Conservation (phyloP, 2,329 filamentous ascomycete genomes). For the Colletotrichum orbiculare region DNA sequence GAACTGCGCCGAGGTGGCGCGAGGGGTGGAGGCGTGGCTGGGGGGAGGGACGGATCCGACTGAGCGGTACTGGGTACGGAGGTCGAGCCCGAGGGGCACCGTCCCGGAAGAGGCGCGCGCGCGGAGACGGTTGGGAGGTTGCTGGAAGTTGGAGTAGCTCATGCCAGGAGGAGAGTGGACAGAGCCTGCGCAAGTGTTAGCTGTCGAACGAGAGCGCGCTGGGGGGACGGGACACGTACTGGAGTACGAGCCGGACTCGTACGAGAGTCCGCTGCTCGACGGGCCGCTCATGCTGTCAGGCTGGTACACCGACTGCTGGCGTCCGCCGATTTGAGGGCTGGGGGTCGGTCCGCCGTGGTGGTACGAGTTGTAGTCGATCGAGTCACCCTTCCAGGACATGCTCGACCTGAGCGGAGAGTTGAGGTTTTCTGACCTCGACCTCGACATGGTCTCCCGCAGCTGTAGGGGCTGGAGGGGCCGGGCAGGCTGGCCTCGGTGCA, state of each 20-base stretch:
- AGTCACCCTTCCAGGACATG: conserved; percentile 72
- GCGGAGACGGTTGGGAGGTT: conserved; percentile 57
- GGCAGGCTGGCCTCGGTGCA: conserved; percentile 58
- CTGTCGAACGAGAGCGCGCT: too few species aligned
- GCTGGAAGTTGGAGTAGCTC: conserved; percentile 60
- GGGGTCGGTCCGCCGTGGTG: conserved; percentile 53
- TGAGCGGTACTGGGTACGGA: conserved; percentile 57
- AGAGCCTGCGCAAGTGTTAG: conserved; percentile 49
- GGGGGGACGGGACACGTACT: conserved; percentile 50
- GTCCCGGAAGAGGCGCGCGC: conserved; percentile 61
- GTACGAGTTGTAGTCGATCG: conserved; percentile 67
- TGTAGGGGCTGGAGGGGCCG: conserved; percentile 69
- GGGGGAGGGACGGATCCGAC: conserved; percentile 46
- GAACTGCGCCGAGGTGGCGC: conserved; percentile 39
- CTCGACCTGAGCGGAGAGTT: conserved; percentile 69
- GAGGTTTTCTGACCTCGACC: conserved; percentile 67
- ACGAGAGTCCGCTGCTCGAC: conserved; percentile 55
- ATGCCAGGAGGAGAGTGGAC: conserved; percentile 62
- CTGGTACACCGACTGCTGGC: conserved; percentile 63
- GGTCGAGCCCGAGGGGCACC: conserved; percentile 57
- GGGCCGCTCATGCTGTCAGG: conserved; percentile 57
- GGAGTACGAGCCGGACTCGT: conserved; percentile 64
- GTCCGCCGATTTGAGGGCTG: conserved; percentile 58
- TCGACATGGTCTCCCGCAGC: conserved; percentile 66
- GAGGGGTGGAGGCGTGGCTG: conserved; percentile 45